phyloP scores from a whole-genome alignment of 768 basidiomycete species.

The Collybia sordida region DNA sequence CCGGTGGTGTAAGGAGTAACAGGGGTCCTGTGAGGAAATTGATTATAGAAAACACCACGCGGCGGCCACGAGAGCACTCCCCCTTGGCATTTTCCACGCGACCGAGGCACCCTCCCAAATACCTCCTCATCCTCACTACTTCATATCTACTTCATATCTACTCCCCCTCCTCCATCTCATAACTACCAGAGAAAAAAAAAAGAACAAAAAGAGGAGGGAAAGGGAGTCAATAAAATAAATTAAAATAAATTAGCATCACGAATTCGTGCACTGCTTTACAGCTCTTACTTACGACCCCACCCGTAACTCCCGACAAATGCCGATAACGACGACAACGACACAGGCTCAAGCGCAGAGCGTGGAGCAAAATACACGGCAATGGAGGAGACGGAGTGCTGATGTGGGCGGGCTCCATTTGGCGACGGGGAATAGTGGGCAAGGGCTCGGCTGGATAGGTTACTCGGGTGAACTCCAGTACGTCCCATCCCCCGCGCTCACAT shows the following conservation, averaged over 20 bases:
- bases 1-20: slow-evolving; percentile 10
- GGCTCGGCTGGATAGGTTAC: slow-evolving; percentile 69
- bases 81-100: slow-evolving; percentile 35
- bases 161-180: not conserved
- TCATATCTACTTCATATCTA: slow-evolving; percentile 1
- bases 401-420: slow-evolving; percentile 87
- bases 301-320: slow-evolving; percentile 11
- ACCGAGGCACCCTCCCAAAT: slow-evolving; percentile 30
- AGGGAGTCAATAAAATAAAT: no score
- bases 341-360: slow-evolving; percentile 3
- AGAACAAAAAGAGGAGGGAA: no score
- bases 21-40: slow-evolving; percentile 18
- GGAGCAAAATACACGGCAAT: slow-evolving; percentile 14
- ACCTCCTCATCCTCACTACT: slow-evolving; percentile 14
- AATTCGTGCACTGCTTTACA: no score
- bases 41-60: slow-evolving; percentile 37
- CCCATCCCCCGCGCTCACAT: slow-evolving; percentile 5
- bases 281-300: not conserved
- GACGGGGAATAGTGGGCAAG: slow-evolving; percentile 56
- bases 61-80: slow-evolving; percentile 45
- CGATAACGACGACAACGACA: slow-evolving; percentile 8
- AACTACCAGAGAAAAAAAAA: not conserved
- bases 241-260: no score
- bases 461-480: slow-evolving; percentile 50
- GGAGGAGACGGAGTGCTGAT: slow-evolving; percentile 78